Evolutionary conservation across 306 rosid genomes (phyloP).

Genomic region (Quercus ilex): DNA sequence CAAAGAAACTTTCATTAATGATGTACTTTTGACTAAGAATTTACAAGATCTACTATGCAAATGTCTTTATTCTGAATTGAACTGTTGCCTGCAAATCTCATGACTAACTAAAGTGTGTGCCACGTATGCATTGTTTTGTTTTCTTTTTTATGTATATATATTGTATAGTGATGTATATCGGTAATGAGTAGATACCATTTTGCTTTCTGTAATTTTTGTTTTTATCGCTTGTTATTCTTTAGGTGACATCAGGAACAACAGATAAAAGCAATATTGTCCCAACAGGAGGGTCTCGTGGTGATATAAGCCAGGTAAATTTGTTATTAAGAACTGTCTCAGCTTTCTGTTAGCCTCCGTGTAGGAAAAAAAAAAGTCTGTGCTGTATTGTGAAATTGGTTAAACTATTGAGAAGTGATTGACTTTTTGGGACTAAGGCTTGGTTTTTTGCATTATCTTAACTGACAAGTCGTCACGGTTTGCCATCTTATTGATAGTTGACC

Average conservation of each 20-base stretch:
- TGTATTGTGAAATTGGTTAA: not conserved
- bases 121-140: too few species aligned
- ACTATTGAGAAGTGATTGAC: too few species aligned
- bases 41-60: not conserved
- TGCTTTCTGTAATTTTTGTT: conserved; percentile 6
- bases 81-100: not conserved
- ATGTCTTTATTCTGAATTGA: not conserved
- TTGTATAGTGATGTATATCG: not conserved
- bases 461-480: not conserved
- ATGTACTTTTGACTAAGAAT: not conserved
- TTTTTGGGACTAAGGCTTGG: too few species aligned
- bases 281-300: conserved; percentile 44
- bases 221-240: conserved; percentile 20
- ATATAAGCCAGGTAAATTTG: conserved; percentile 50
- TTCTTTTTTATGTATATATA: not conserved
- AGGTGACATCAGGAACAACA: conserved; percentile 53
- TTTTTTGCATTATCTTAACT: too few species aligned
- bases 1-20: not conserved
- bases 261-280: conserved; percentile 38
- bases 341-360: not conserved
- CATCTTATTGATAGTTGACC: not conserved
- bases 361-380: not conserved
- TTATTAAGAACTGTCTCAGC: not conserved
- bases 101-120: not conserved
- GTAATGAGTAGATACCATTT: not conserved